Evolutionary conservation across 2,329 filamentous ascomycete species (phyloP), one percentile per base, ranked within the genome.

Genomic region (Penicillium digitatum): DNA sequence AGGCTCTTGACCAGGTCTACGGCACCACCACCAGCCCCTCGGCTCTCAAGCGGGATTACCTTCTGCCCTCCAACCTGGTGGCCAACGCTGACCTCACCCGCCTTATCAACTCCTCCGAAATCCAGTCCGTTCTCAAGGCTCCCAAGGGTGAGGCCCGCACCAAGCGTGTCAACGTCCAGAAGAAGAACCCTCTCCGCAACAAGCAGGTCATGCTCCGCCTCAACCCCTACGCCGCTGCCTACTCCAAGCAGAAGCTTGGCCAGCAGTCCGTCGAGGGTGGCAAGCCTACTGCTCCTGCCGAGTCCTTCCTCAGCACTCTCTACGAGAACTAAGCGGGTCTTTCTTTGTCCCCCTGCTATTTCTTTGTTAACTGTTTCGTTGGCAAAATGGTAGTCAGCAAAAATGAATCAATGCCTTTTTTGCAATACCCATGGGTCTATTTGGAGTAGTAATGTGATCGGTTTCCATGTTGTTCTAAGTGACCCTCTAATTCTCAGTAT

Each of bases 141-240:
- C 90, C 92, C 78, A 94, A 92, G 84, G 94, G 94, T 70, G 86
- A 88, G 69, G 86, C 90, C 74, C 80, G 86, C 74, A 95, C 91
- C 79, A 96, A 96, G 87, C 90, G 94, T 75, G 81, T 83, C 68
- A 81, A 84, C 73, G 90, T 96, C 68, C 93, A 96, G 86, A 99
- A 99, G 91, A 97, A 97, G 92, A 99, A 99, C 86, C 94, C 94
- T 73, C 91, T 99, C 69, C 84, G 83, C 81, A 99, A 99, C 89
- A 95, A 91, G 87, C 94, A 97, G 85, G 88, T 99, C 68, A 86
- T 96, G 80, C 89, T 99, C 76, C 89, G 94, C 73, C 89, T 99
- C 78, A 99, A 99, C 88, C 94, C 94, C 63, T 99, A 99, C 81
- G 93, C 94, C 69, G 83, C 87, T 70, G 87, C 89, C 62, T 99